These are phyloP conservation scores for Trichoderma orchidacearum DNA, from an alignment of 495 filamentous ascomycete genomes.

Conservation along the genomic window DNA sequence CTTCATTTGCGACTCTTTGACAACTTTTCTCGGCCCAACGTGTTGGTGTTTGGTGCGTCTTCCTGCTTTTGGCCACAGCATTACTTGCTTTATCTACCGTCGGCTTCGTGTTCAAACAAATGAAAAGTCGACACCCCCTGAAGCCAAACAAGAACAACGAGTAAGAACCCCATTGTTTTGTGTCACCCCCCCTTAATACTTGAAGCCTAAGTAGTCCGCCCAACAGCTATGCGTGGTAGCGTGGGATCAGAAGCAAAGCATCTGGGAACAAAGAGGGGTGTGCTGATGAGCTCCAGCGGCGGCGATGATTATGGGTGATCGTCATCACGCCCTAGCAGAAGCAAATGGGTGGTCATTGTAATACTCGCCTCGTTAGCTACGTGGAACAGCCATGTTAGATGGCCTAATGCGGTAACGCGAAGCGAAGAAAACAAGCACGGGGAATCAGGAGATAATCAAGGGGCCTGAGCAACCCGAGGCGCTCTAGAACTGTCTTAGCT, in stretches of 20 bases:
- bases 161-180: too few species aligned
- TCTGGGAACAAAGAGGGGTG: background rate
- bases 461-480: background rate
- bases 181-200: too few species aligned
- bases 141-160: too few species aligned
- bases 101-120: too few species aligned
- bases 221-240: background rate
- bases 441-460: background rate
- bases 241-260: too few species aligned
- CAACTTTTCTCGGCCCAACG: too few species aligned
- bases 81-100: too few species aligned
- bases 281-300: background rate
- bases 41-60: too few species aligned
- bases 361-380: background rate
- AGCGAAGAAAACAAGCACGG: conserved; percentile 1
- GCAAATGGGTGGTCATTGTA: background rate
- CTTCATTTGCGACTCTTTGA: too few species aligned
- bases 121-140: too few species aligned
- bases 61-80: too few species aligned
- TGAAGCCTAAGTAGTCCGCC: background rate
- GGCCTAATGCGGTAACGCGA: conserved; percentile 1
- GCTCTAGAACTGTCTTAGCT: background rate
- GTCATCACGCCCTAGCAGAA: background rate
- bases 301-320: background rate
- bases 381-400: background rate